These are phyloP conservation scores for Diophrys sp. DNA, from an alignment of 73 alveolate genomes.

Conservation along the genomic window DNA sequence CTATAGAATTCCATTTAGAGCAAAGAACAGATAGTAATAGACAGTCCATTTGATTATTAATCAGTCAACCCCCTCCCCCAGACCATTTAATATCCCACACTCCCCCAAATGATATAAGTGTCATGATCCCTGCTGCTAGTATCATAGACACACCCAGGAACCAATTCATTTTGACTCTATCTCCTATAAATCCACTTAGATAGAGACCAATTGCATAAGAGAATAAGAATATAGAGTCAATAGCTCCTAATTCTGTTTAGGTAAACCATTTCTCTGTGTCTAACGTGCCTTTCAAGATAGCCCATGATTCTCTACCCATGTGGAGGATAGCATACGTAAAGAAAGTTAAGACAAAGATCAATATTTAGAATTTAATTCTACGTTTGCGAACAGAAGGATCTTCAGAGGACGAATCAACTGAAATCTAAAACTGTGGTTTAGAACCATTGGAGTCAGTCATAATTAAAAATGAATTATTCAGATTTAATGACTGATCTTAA, in stretches of 20 bases:
- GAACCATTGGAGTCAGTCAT: too few relatives aligned
- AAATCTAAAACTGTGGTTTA: not conserved
- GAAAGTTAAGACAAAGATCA: constrained; percentile 42
- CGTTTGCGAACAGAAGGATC: not conserved
- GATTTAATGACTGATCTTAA: too few relatives aligned
- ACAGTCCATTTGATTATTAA: too few relatives aligned
- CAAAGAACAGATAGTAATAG: constrained; percentile 35
- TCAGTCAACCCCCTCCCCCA: too few relatives aligned
- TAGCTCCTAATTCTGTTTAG: constrained; percentile 42
- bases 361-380: not conserved
- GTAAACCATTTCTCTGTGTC: constrained; percentile 33
- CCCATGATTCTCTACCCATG: constrained; percentile 60
- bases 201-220: constrained; percentile 54
- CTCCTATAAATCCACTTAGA: constrained; percentile 63
- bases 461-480: too few relatives aligned
- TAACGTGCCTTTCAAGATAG: constrained; percentile 31
- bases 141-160: constrained; percentile 16
- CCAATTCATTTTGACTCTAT: constrained; percentile 28
- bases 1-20: constrained; percentile 57
- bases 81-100: constrained; percentile 6
- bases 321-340: constrained; percentile 53
- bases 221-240: constrained; percentile 50
- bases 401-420: not conserved
- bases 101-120: constrained; percentile 36
- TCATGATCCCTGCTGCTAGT: constrained; percentile 20